A percentile compares a stretch with the other conserved stretches of the same genome.
Evolutionary conservation across 495 filamentous ascomycete genomes (phyloP).

Genomic region (Parachaetomium inaequale): DNA sequence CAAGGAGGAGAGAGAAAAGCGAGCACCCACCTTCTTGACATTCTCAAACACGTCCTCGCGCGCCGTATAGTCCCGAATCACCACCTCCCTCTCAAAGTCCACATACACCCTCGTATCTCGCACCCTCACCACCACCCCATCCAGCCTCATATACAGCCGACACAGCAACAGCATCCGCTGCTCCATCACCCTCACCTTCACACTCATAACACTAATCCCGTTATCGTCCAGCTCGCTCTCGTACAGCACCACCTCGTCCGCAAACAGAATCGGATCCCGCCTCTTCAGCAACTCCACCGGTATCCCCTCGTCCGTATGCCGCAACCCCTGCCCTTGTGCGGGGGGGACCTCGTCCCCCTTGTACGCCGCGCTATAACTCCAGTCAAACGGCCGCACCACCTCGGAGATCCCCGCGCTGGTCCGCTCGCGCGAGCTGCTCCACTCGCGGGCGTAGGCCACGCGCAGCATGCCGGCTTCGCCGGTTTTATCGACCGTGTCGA

Average conservation of each 20-base stretch:
- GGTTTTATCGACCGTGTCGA: conserved; percentile 91
- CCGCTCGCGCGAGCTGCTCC: conserved; percentile 80
- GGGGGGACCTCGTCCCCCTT: conserved; percentile 55
- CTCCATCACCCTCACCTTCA: conserved; percentile 91
- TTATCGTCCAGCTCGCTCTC: conserved; percentile 98
- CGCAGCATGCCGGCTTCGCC: conserved; percentile 73
- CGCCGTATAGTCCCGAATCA: conserved; percentile 84
- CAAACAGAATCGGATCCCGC: conserved; percentile 86
- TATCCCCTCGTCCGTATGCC: conserved; percentile 46
- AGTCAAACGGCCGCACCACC: conserved; percentile 93
- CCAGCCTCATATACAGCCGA: conserved; percentile 90
- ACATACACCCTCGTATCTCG: conserved; percentile 89
- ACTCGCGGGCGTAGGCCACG: conserved; percentile 87
- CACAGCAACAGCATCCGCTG: conserved; percentile 75
- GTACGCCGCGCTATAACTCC: conserved; percentile 91
- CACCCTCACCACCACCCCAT: conserved; percentile 80
- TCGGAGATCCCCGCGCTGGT: conserved; percentile 87
- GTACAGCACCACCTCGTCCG: conserved; percentile 91
- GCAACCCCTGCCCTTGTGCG: not conserved
- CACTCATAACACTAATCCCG: conserved; percentile 80
- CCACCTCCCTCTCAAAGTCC: conserved; percentile 76
- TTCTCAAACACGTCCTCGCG: conserved; percentile 75
- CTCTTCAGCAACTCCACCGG: conserved; percentile 79
- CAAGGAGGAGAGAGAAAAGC: not conserved
- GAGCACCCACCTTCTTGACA: conserved; percentile 62